Percentiles rank a stretch among this genome's conserved stretches.
Evolutionary conservation across 805 yeast genomes (phyloP).

Genomic region (Sugiyamaella chiloensis): DNA sequence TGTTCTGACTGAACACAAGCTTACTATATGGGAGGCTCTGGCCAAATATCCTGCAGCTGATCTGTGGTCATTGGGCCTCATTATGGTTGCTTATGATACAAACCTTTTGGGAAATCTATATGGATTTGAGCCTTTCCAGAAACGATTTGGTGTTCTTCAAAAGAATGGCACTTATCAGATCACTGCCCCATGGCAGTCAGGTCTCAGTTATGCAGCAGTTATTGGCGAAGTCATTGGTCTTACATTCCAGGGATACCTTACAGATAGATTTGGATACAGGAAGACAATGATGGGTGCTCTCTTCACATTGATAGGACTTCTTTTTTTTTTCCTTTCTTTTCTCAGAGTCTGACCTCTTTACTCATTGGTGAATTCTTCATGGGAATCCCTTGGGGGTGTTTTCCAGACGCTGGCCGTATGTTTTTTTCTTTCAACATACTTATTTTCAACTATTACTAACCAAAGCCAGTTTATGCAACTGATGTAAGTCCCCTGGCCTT

Average conservation of each 20-base stretch:
- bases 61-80: constrained; percentile 43
- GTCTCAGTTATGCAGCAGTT: constrained; percentile 22
- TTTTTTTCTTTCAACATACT: too few species aligned
- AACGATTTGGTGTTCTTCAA: constrained; percentile 25
- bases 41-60: constrained; percentile 45
- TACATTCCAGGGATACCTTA: constrained; percentile 41
- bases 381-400: constrained; percentile 49
- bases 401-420: constrained; percentile 46
- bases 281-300: constrained; percentile 33
- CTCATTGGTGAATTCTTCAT: constrained; percentile 9
- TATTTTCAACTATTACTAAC: too few species aligned
- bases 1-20: constrained; percentile 5
- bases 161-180: constrained; percentile 13
- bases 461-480: constrained; percentile 49
- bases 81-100: constrained; percentile 52
- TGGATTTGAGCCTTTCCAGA: constrained; percentile 27
- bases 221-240: constrained; percentile 42
- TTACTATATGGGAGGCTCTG: constrained; percentile 33
- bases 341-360: constrained; percentile 33
- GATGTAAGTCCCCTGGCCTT: constrained; percentile 53
- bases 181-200: constrained; percentile 40
- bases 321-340: constrained; percentile 40
- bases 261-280: constrained; percentile 47
- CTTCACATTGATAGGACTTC: constrained; percentile 4
- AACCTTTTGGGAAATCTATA: constrained; percentile 40